Evolutionary conservation across 106 monocot species (phyloP).

Genomic region (Dendrobium officinale): DNA sequence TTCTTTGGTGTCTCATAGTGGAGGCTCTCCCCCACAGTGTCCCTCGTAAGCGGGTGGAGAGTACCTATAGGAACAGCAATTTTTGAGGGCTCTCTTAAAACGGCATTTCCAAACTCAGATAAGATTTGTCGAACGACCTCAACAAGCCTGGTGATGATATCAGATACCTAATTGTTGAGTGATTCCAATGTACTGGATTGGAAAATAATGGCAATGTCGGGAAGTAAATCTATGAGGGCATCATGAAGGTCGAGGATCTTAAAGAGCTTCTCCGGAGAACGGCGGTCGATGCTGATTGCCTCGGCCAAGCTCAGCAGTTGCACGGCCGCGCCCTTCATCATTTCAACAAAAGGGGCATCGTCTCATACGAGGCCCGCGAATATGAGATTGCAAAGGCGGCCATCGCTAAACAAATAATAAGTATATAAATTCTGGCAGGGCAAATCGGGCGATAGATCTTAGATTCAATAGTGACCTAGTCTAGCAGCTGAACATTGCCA

Average conservation of each 20-base stretch:
- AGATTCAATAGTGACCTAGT: conserved; percentile 46
- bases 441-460: conserved; percentile 85
- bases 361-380: conserved; percentile 25
- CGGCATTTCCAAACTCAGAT: too few species aligned
- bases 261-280: conserved; percentile 73
- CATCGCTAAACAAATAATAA: conserved; percentile 59
- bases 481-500: conserved; percentile 59
- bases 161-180: too few species aligned
- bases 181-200: too few species aligned
- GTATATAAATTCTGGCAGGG: conserved; percentile 45
- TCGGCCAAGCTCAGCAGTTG: conserved; percentile 64
- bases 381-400: conserved; percentile 34
- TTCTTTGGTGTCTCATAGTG: too few species aligned
- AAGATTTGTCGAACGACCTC: too few species aligned
- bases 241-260: conserved; percentile 69
- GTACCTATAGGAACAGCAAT: too few species aligned
- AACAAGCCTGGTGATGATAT: too few species aligned
- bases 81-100: too few species aligned
- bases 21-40: too few species aligned
- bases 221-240: conserved; percentile 40
- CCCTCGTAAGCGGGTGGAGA: too few species aligned
- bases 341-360: conserved; percentile 48
- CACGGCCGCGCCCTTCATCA: conserved; percentile 43
- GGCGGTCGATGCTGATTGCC: conserved; percentile 54
- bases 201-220: too few species aligned